A percentile compares a stretch with the other conserved stretches of the same genome.
These are phyloP conservation scores for Metarhizium humberi DNA, from an alignment of 2,329 filamentous ascomycete species.

Conservation along the genomic window DNA sequence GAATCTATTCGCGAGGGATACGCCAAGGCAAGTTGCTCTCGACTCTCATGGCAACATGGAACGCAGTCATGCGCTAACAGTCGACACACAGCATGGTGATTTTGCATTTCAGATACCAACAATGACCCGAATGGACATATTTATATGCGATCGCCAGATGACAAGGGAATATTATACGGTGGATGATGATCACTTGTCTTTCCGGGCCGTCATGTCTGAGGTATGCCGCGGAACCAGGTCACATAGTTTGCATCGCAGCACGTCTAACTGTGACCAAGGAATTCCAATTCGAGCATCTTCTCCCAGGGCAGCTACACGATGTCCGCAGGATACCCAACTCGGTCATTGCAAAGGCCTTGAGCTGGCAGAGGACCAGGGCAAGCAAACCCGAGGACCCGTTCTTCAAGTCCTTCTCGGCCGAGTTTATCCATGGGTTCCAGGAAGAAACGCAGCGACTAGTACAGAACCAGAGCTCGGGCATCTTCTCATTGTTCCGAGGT, in stretches of 20 bases:
- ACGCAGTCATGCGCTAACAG: background rate
- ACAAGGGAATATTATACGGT: constrained; percentile 8
- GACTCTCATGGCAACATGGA: background rate
- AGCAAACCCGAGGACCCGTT: constrained; percentile 7
- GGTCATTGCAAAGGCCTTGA: constrained; percentile 8
- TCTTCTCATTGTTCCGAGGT: background rate
- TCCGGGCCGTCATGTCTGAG: constrained; percentile 8
- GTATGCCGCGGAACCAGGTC: background rate
- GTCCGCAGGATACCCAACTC: constrained; percentile 7
- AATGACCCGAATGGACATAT: constrained; percentile 10
- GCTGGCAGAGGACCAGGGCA: constrained; percentile 8
- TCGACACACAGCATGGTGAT: constrained; percentile 4
- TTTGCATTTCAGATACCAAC: constrained; percentile 9
- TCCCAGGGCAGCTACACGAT: constrained; percentile 6
- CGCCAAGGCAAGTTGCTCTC: constrained; percentile 2
- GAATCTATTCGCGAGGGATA: constrained; percentile 9
- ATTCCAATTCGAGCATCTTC: constrained; percentile 8
- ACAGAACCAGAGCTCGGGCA: background rate
- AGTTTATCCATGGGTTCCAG: constrained; percentile 7
- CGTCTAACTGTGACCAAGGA: constrained; percentile 1
- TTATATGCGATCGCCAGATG: constrained; percentile 9
- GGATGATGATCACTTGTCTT: constrained; percentile 8
- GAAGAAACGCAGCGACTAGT: background rate
- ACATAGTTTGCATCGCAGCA: background rate
- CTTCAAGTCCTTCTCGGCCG: constrained; percentile 8